Evolutionary conservation across 2,329 filamentous ascomycete genomes (phyloP).

Genomic region (Xylaria hypoxylon): DNA sequence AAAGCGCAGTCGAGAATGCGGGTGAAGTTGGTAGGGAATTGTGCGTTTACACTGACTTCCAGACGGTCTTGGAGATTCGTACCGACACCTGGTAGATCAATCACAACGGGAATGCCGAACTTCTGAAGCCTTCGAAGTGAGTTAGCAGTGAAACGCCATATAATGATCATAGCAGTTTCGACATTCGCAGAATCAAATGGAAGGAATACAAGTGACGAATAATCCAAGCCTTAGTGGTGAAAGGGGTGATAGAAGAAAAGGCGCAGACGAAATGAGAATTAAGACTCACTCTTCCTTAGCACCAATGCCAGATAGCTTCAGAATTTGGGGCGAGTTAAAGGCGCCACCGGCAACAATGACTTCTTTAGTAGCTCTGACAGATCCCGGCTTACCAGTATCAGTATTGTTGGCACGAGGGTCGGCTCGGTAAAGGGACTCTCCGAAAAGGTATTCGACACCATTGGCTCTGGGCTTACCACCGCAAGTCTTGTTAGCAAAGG

Average conservation of each 20-base stretch:
- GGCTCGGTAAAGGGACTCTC: slow-evolving; percentile 36
- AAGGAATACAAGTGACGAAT: too few species aligned
- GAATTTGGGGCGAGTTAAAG: slow-evolving; percentile 66
- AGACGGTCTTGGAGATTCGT: slow-evolving; percentile 66
- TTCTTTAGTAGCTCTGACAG: slow-evolving; percentile 41
- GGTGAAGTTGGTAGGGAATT: slow-evolving; percentile 43
- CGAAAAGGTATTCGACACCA: slow-evolving; percentile 37
- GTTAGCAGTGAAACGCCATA: slow-evolving; percentile 8
- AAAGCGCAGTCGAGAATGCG: slow-evolving; percentile 36
- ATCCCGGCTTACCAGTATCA: slow-evolving; percentile 29
- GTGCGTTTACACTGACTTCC: slow-evolving; percentile 56
- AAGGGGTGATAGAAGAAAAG: not conserved
- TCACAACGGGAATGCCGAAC: slow-evolving; percentile 59
- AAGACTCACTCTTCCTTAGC: slow-evolving; percentile 54
- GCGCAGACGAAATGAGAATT: not conserved
- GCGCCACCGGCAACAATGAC: slow-evolving; percentile 55
- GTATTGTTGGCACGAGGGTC: slow-evolving; percentile 26
- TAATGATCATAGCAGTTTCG: not conserved
- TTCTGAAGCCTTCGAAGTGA: slow-evolving; percentile 50
- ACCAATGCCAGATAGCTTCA: slow-evolving; percentile 65
- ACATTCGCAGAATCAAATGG: too few species aligned
- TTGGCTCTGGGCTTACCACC: slow-evolving; percentile 48
- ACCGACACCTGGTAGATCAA: slow-evolving; percentile 65
- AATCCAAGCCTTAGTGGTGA: too few species aligned
- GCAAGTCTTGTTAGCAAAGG: slow-evolving; percentile 51